Percentiles rank a stretch among this genome's conserved stretches.
Evolutionary conservation across 331 rosid species (phyloP).

Genomic region (Quercus phellos): DNA sequence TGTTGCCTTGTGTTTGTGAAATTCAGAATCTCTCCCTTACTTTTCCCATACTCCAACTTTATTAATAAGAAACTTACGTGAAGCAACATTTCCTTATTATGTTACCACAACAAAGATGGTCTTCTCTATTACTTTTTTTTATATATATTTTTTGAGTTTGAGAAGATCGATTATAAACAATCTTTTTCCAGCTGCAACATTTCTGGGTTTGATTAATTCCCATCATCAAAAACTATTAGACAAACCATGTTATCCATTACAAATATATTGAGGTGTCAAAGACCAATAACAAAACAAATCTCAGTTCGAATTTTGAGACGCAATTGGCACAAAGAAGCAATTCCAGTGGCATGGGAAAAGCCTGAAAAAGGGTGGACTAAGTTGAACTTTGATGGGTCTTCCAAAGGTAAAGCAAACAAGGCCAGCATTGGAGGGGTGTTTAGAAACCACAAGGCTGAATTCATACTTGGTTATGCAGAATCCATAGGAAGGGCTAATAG

Average conservation of each 20-base stretch:
- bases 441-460: conserved; percentile 63
- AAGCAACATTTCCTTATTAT: conserved; percentile 31
- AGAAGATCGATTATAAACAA: background rate
- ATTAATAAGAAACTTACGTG: conserved; percentile 25
- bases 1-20: conserved; percentile 18
- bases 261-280: conserved; percentile 33
- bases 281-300: conserved; percentile 10
- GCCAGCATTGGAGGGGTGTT: conserved; percentile 73
- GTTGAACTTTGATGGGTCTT: conserved; percentile 72
- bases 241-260: conserved; percentile 30
- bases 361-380: conserved; percentile 67
- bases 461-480: conserved; percentile 65
- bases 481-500: conserved; percentile 60
- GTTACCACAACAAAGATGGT: conserved; percentile 6
- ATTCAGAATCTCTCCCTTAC: conserved; percentile 39
- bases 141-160: too few relatives aligned
- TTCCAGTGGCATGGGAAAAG: conserved; percentile 61
- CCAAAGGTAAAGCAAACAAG: conserved; percentile 32
- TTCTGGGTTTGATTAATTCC: too few relatives aligned
- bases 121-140: background rate
- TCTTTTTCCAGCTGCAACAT: conserved; percentile 1
- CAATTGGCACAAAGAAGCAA: conserved; percentile 41
- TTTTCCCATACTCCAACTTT: conserved; percentile 44
- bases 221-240: too few relatives aligned
- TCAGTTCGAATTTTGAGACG: conserved; percentile 29